Percentiles rank a stretch among this genome's conserved stretches.
These are phyloP conservation scores for Tylopilus balloui DNA, from an alignment of 768 basidiomycete species.

Conservation along the genomic window DNA sequence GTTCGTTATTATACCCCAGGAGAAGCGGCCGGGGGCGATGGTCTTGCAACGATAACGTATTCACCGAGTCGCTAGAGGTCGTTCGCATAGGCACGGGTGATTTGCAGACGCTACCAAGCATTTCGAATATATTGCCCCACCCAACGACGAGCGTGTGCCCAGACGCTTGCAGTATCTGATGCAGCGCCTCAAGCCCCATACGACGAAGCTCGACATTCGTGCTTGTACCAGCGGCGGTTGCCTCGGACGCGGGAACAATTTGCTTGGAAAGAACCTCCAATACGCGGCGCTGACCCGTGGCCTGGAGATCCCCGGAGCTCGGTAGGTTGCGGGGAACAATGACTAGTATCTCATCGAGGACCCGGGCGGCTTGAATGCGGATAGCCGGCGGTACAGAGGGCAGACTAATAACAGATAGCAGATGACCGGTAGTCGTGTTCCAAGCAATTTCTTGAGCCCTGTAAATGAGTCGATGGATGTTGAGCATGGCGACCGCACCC, in stretches of 20 bases:
- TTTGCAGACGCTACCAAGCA: slow-evolving; percentile 85
- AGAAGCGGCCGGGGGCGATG: slow-evolving; percentile 43
- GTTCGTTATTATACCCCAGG: slow-evolving; percentile 57
- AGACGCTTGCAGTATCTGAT: slow-evolving; percentile 85
- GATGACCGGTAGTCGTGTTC: slow-evolving; percentile 74
- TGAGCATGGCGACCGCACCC: slow-evolving; percentile 72
- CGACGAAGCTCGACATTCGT: slow-evolving; percentile 72
- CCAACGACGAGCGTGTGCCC: slow-evolving; percentile 90
- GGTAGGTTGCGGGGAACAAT: slow-evolving; percentile 70
- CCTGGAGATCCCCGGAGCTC: slow-evolving; percentile 57
- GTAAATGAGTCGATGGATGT: slow-evolving; percentile 83
- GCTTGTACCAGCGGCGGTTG: slow-evolving; percentile 40
- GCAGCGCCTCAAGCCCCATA: slow-evolving; percentile 86
- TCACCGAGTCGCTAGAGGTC: slow-evolving; percentile 39
- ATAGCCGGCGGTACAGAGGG: slow-evolving; percentile 68
- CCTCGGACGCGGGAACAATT: slow-evolving; percentile 46
- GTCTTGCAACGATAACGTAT: slow-evolving; percentile 38
- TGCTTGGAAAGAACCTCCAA: slow-evolving; percentile 83
- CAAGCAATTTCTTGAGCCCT: slow-evolving; percentile 82
- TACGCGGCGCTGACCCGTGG: slow-evolving; percentile 72
- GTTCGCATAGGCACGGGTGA: slow-evolving; percentile 39
- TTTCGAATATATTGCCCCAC: slow-evolving; percentile 91
- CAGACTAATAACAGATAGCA: slow-evolving; percentile 72
- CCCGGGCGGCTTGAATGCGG: slow-evolving; percentile 83
- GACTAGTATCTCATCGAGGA: slow-evolving; percentile 79